Conservation (phyloP, 2,329 filamentous ascomycete species). For the Neophaeococcomyces aloes region DNA sequence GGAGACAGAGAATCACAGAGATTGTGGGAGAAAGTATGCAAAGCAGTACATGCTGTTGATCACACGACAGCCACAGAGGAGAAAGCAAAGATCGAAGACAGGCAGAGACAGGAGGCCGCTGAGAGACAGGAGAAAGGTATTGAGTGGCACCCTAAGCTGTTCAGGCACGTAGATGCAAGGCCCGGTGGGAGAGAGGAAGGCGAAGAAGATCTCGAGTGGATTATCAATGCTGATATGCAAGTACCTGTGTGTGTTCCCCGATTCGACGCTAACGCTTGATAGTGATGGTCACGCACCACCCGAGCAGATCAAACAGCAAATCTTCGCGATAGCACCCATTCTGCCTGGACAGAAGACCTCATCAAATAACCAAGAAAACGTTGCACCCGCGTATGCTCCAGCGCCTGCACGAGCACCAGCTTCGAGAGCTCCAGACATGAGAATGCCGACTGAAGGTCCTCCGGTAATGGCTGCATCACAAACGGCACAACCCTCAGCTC, state of each 20-base stretch:
- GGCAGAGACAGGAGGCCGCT: slow-evolving; percentile 79
- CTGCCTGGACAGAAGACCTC: slow-evolving; percentile 55
- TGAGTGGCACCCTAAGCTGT: slow-evolving; percentile 82
- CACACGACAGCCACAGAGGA: slow-evolving; percentile 86
- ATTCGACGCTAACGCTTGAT: not conserved
- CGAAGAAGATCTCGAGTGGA: slow-evolving; percentile 87
- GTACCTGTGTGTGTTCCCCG: slow-evolving; percentile 22
- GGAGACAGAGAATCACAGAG: slow-evolving; percentile 80
- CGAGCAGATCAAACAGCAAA: slow-evolving; percentile 49
- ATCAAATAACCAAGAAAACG: not conserved
- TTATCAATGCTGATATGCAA: slow-evolving; percentile 78
- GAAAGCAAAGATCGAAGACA: slow-evolving; percentile 92
- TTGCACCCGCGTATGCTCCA: not conserved
- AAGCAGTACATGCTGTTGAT: slow-evolving; percentile 72
- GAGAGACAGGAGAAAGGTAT: slow-evolving; percentile 64
- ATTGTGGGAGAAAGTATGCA: slow-evolving; percentile 71
- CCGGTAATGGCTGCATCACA: not conserved
- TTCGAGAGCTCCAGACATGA: slow-evolving; percentile 26
- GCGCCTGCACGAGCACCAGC: slow-evolving; percentile 43
- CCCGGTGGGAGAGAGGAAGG: slow-evolving; percentile 64
- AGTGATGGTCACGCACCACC: slow-evolving; percentile 17
- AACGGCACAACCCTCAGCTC: slow-evolving; percentile 6
- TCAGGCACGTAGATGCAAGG: slow-evolving; percentile 62
- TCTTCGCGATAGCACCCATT: slow-evolving; percentile 76
- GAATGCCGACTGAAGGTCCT: slow-evolving; percentile 7